Evolutionary conservation across 2,329 filamentous ascomycete species (phyloP).

Genomic region (Cylindrodendrum hubeiense): DNA sequence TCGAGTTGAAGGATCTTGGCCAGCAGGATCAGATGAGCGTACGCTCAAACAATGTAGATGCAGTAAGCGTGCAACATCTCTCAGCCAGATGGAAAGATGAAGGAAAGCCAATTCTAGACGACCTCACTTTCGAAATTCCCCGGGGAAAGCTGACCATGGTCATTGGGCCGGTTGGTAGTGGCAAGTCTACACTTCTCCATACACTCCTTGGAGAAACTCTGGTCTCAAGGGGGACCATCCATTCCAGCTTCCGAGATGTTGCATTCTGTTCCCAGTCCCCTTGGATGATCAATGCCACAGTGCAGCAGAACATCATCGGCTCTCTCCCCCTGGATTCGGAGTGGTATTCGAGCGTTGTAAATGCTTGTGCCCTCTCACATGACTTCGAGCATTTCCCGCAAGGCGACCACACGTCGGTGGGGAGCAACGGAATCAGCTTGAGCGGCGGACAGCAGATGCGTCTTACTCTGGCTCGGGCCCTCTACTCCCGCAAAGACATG

Average conservation of each 20-base stretch:
- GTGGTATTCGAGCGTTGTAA: slow-evolving; percentile 47
- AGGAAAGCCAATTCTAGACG: slow-evolving; percentile 8
- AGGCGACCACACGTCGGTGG: slow-evolving; percentile 50
- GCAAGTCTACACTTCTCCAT: slow-evolving; percentile 51
- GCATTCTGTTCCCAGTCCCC: slow-evolving; percentile 45
- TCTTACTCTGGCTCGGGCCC: slow-evolving; percentile 41
- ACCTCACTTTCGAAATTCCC: slow-evolving; percentile 19
- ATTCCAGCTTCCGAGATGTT: slow-evolving; percentile 13
- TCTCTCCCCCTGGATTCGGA: slow-evolving; percentile 39
- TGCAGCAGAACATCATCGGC: slow-evolving; percentile 50
- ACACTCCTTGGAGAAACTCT: slow-evolving; percentile 45
- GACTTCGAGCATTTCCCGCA: slow-evolving; percentile 46
- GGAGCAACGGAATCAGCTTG: slow-evolving; percentile 51
- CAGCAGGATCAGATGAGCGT: too few relatives aligned
- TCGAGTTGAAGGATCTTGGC: background rate
- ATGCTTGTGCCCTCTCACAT: slow-evolving; percentile 34
- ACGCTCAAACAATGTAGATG: too few relatives aligned
- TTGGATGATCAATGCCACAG: slow-evolving; percentile 46
- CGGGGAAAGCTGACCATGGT: slow-evolving; percentile 35
- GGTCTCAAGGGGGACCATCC: slow-evolving; percentile 24
- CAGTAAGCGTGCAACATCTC: too few relatives aligned
- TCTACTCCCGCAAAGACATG: slow-evolving; percentile 42
- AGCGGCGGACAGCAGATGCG: slow-evolving; percentile 51
- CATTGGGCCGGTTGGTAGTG: slow-evolving; percentile 51
- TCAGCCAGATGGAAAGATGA: too few relatives aligned